These are phyloP conservation scores for Rugonectria rugulosa DNA, from an alignment of 2,329 filamentous ascomycete species.

Conservation along the genomic window DNA sequence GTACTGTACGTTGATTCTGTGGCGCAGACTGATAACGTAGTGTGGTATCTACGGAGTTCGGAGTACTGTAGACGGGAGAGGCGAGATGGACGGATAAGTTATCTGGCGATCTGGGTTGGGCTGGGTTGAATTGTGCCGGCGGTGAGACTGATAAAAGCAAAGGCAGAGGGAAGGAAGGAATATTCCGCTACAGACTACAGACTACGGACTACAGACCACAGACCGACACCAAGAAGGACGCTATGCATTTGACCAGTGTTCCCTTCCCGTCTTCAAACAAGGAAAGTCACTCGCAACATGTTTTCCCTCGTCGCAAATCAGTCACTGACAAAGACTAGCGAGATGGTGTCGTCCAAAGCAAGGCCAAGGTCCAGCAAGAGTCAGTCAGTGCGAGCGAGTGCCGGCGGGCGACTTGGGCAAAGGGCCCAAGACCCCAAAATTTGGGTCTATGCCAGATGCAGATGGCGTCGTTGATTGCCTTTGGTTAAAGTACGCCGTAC, in stretches of 20 bases:
- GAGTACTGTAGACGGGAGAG: too few relatives aligned
- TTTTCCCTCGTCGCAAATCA: background rate
- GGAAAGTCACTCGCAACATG: slow-evolving; percentile 1
- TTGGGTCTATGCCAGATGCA: background rate
- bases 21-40: too few relatives aligned
- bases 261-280: slow-evolving; percentile 4
- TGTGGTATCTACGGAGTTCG: too few relatives aligned
- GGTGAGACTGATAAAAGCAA: background rate
- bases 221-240: too few relatives aligned
- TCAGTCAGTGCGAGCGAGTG: slow-evolving; percentile 9
- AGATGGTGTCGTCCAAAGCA: background rate
- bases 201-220: too few relatives aligned
- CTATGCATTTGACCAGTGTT: background rate
- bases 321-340: slow-evolving; percentile 6
- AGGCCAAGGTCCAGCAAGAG: background rate
- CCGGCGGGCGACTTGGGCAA: slow-evolving; percentile 13
- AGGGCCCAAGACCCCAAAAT: too few relatives aligned
- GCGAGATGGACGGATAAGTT: too few relatives aligned
- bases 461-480: background rate
- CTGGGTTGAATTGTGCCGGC: background rate
- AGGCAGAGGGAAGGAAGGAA: background rate
- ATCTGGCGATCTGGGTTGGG: too few relatives aligned
- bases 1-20: too few relatives aligned
- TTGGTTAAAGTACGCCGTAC: too few relatives aligned
- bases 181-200: background rate